Evolutionary conservation across 1,139 yeast species (phyloP).

Genomic region (Kurtzmaniella quercitrusa): DNA sequence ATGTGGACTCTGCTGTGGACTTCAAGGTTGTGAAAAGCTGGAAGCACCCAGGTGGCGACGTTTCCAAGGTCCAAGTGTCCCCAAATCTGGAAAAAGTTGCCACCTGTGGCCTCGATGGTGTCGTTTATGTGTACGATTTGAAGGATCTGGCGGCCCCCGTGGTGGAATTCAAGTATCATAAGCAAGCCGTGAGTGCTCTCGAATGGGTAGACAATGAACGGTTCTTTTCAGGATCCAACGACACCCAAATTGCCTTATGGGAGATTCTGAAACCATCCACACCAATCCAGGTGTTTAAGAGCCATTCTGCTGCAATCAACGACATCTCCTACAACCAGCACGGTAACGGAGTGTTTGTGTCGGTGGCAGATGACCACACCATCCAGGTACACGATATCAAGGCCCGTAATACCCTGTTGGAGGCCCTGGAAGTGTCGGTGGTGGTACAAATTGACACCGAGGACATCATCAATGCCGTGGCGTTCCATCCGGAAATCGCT

Average conservation of each 20-base stretch:
- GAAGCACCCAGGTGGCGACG: conserved; percentile 49
- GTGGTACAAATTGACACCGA: conserved; percentile 41
- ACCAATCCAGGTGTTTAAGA: conserved; percentile 41
- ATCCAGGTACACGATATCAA: conserved; percentile 69
- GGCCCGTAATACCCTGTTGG: conserved; percentile 10
- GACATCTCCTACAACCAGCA: conserved; percentile 52
- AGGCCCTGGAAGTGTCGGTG: conserved; percentile 21
- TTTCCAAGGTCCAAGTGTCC: conserved; percentile 41
- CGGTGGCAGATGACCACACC: conserved; percentile 69
- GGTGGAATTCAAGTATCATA: conserved; percentile 51
- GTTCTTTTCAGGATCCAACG: conserved; percentile 66
- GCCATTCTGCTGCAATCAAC: conserved; percentile 51
- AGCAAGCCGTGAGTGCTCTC: conserved; percentile 64
- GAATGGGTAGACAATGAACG: conserved; percentile 54
- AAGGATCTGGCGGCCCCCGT: conserved; percentile 9
- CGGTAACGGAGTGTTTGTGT: conserved; percentile 52
- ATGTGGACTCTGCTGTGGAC: conserved; percentile 13
- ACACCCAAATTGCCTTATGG: conserved; percentile 69
- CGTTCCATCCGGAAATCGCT: conserved; percentile 43
- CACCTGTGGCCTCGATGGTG: conserved; percentile 50
- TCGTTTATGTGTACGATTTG: conserved; percentile 39
- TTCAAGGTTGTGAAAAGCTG: conserved; percentile 40
- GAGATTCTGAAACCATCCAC: conserved; percentile 41
- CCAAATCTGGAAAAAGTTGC: conserved; percentile 36
- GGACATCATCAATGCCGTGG: conserved; percentile 46